Conservation (phyloP, 23 red algal genomes). For the Pyropia yezoensis region DNA sequence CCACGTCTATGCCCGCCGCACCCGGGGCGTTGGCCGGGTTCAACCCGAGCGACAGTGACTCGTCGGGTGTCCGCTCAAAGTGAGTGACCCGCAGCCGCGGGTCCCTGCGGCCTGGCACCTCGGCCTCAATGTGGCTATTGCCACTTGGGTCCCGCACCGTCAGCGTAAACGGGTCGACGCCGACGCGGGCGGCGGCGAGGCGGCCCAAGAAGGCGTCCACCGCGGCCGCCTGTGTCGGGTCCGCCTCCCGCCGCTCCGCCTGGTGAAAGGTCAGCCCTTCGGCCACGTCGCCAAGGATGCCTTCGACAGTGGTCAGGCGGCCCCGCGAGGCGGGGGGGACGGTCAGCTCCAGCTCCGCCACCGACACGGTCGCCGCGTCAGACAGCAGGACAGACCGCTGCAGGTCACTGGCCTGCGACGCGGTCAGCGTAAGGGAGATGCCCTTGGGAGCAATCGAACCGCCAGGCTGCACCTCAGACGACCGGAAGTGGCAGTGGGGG, state of each 20-base stretch:
- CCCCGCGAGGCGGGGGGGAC: constrained; percentile 8
- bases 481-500: constrained; percentile 24
- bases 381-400: constrained; percentile 36
- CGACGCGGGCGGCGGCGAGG: not conserved
- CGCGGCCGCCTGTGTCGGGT: not conserved
- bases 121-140: constrained; percentile 7
- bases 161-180: constrained; percentile 9
- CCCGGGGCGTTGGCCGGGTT: no score
- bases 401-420: constrained; percentile 2
- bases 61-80: constrained; percentile 1
- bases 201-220: not conserved
- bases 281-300: constrained; percentile 8
- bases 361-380: constrained; percentile 17
- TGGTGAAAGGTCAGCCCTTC: constrained; percentile 9
- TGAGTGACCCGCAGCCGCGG: not conserved
- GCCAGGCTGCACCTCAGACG: constrained; percentile 12
- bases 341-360: constrained; percentile 27
- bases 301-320: constrained; percentile 47
- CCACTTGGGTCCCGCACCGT: constrained; percentile 23
- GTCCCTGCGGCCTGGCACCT: not conserved
- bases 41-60: not conserved
- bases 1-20: no score
- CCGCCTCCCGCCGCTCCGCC: constrained; percentile 1
- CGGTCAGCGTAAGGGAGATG: not conserved
- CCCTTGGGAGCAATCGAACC: not conserved